phyloP scores from a whole-genome alignment of 331 rosid genomes.

The Dryas integrifolia region DNA sequence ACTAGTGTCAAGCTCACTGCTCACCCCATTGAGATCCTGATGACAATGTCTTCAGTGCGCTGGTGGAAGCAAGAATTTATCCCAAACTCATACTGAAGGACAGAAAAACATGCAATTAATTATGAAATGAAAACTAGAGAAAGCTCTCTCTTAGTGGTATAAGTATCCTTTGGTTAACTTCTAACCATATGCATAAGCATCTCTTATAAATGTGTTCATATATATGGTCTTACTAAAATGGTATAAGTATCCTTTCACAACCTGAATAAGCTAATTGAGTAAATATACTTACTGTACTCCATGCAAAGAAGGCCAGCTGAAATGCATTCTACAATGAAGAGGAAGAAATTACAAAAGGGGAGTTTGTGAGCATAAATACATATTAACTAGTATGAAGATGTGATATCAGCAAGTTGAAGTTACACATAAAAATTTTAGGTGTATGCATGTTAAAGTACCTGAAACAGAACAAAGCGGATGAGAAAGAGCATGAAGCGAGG shows the following conservation, averaged over 20 bases:
- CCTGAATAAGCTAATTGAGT: neutral
- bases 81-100: conserved; percentile 44
- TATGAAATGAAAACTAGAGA: neutral
- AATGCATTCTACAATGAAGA: conserved; percentile 58
- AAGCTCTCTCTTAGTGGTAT: neutral
- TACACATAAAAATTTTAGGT: neutral
- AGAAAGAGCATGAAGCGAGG: conserved; percentile 53
- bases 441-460: conserved; percentile 33
- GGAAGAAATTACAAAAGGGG: conserved; percentile 7
- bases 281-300: conserved; percentile 55
- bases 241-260: too few species aligned
- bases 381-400: neutral
- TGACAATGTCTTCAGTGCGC: conserved; percentile 25
- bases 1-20: conserved; percentile 36
- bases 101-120: neutral
- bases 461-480: conserved; percentile 61
- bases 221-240: too few species aligned
- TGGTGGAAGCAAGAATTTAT: conserved; percentile 52
- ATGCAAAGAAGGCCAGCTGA: conserved; percentile 62
- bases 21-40: conserved; percentile 59
- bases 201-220: too few species aligned
- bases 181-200: neutral
- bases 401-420: neutral
- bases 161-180: neutral
- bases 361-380: neutral